phyloP scores from a whole-genome alignment of 2,329 filamentous ascomycete species.

The Coleophoma cylindrospora region DNA sequence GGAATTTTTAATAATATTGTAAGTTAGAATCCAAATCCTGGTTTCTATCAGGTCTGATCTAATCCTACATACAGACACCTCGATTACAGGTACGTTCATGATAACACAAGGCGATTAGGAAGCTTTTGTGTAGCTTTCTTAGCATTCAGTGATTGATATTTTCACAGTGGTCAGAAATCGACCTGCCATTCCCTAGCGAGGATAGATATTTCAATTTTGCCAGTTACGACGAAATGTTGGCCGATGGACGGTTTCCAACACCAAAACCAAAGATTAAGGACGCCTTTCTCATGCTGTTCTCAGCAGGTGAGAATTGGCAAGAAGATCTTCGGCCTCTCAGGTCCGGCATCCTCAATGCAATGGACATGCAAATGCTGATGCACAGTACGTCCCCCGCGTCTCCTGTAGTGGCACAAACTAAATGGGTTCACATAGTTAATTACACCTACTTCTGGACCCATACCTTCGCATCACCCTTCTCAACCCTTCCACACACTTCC shows the following conservation, averaged over 20 bases:
- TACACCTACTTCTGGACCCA: constrained; percentile 23
- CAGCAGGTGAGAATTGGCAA: constrained; percentile 9
- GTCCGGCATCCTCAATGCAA: constrained; percentile 13
- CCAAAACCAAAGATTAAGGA: constrained; percentile 23
- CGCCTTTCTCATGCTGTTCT: constrained; percentile 20
- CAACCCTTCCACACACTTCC: constrained; percentile 9
- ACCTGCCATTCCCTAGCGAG: constrained; percentile 21
- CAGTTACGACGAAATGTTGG: constrained; percentile 18
- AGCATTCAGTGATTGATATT: constrained; percentile 2
- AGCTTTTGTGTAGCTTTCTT: too few species aligned
- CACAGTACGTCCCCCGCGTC: constrained; percentile 14
- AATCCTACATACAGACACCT: neutral
- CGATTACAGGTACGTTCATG: neutral
- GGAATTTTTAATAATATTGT: constrained; percentile 26
- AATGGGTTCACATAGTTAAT: constrained; percentile 13
- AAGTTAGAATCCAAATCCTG: neutral
- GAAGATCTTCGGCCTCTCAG: constrained; percentile 13
- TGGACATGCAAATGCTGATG: constrained; percentile 27
- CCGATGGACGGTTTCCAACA: constrained; percentile 9
- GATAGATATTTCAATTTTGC: constrained; percentile 19
- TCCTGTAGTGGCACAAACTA: neutral
- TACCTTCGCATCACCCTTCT: constrained; percentile 21
- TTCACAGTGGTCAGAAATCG: constrained; percentile 26
- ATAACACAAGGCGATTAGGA: too few species aligned
- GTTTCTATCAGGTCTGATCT: too few species aligned